Evolutionary conservation across 148 eudicot species (phyloP), one percentile per base, ranked within the genome.

Genomic region (Gaultheria prostrata): DNA sequence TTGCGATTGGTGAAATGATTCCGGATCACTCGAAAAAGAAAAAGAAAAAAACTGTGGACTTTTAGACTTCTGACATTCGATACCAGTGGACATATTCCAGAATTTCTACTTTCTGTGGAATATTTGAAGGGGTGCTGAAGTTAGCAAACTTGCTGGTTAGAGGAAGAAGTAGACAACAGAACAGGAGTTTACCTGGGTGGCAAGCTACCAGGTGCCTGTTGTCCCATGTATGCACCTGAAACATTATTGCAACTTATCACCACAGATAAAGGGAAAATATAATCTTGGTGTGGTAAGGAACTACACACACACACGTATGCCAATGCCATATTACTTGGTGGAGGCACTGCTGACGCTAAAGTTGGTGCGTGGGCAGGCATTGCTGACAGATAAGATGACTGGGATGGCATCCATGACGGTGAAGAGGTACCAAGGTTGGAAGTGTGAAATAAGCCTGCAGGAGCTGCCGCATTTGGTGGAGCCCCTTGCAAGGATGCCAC

Each of bases 401-500:
- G 95, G 84, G 89, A 46, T 57, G 88, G 88, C 88, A 88, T 84
- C 90, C 87, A 86, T 53, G 89, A 56, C 45, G 92, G 87, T 53
- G 87, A 35, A 45, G 82, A 80, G 53, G 89, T 80, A 83, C 88
- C 90, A 17, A 87, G 84, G 84, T 85, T 88, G 30, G 94, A 81
- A 85, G 91, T 73, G 78, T 49, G 92, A 74, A 67, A 82, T 69
- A 90, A 46, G 79, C 94, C 91, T 83, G 91, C 72, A 35, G 95
- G 89, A 82, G 89, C 88, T 9, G 85, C 85, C 81, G 85, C 48
- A 50, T 91, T 90, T 78, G 95, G 96, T 67, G 92, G 81, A 82
- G 95, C 95, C 83, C 92, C 90, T 85, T 93, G 95, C 90, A 97
- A 84, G 54, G 99, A 85, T 82, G 88, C 84, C 94, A 93, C 82